phyloP scores from a whole-genome alignment of 1,139 yeast genomes.

The Geotrichum aggregatum region DNA sequence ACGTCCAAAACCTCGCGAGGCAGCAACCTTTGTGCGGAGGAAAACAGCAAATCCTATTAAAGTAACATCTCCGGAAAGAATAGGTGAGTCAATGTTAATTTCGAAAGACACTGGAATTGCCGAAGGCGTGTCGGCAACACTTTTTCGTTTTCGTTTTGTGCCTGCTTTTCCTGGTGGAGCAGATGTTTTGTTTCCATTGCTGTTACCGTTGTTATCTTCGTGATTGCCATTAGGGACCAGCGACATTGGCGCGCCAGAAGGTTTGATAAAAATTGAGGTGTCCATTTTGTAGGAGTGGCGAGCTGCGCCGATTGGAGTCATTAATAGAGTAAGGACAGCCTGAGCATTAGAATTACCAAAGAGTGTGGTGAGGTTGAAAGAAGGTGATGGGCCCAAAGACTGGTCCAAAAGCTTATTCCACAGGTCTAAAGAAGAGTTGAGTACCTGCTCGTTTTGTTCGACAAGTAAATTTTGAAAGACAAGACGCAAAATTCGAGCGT shows the following conservation, averaged over 20 bases:
- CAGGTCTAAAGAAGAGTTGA: constrained; percentile 59
- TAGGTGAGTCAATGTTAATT: constrained; percentile 88
- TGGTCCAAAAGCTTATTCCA: constrained; percentile 51
- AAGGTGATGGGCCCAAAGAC: constrained; percentile 17
- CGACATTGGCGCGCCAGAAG: constrained; percentile 62
- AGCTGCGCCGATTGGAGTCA: constrained; percentile 94
- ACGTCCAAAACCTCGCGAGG: constrained; percentile 72
- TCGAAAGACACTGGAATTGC: constrained; percentile 27
- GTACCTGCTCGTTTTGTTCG: constrained; percentile 78
- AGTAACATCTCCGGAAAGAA: constrained; percentile 85
- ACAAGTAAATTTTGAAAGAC: constrained; percentile 82
- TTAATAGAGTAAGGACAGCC: constrained; percentile 48
- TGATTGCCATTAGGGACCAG: constrained; percentile 19
- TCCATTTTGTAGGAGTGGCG: constrained; percentile 87
- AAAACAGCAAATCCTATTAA: constrained; percentile 74
- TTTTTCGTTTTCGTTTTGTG: constrained; percentile 24
- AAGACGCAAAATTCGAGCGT: constrained; percentile 65
- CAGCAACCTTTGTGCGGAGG: constrained; percentile 68
- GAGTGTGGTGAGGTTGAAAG: constrained; percentile 17
- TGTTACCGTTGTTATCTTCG: constrained; percentile 22
- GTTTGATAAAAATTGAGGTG: constrained; percentile 64
- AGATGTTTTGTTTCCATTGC: constrained; percentile 22
- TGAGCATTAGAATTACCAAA: constrained; percentile 39
- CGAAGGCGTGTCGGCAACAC: constrained; percentile 19
- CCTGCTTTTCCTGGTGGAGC: constrained; percentile 18